These are phyloP conservation scores for Cavenderia fasciculata DNA, from an alignment of 78 protist genomes.

Conservation along the genomic window DNA sequence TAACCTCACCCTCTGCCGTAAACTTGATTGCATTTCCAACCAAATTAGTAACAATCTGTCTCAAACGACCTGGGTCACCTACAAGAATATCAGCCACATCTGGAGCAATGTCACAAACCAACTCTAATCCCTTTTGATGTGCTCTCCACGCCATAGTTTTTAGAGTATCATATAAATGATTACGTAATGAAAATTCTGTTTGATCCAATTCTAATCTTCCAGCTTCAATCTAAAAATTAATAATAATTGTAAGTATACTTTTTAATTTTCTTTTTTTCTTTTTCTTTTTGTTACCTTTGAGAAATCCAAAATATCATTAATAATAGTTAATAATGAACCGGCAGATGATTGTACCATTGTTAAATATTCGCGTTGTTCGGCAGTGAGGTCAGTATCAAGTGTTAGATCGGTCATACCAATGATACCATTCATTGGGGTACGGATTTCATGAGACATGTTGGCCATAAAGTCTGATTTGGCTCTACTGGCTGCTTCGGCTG, in stretches of 20 bases:
- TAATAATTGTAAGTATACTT: neutral
- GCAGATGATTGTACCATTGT: constrained; percentile 81
- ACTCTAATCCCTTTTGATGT: constrained; percentile 64
- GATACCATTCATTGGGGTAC: constrained; percentile 90
- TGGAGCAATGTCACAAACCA: constrained; percentile 58
- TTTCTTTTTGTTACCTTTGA: constrained; percentile 14
- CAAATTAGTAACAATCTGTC: constrained; percentile 79
- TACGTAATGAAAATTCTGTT: constrained; percentile 29
- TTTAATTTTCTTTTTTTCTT: neutral
- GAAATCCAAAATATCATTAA: constrained; percentile 74
- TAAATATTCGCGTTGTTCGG: constrained; percentile 77
- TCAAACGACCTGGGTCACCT: constrained; percentile 75
- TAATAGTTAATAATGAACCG: constrained; percentile 63
- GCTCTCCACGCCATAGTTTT: constrained; percentile 72
- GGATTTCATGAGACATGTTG: constrained; percentile 84
- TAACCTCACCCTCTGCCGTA: constrained; percentile 78
- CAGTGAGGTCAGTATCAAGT: constrained; percentile 55
- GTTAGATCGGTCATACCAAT: constrained; percentile 87
- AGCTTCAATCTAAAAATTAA: constrained; percentile 62
- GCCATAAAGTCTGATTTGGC: constrained; percentile 86
- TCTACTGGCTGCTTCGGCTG: constrained; percentile 69
- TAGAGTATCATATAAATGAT: constrained; percentile 49
- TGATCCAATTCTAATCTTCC: constrained; percentile 76
- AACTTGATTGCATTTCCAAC: constrained; percentile 82
- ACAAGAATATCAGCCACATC: constrained; percentile 56